Base-by-base conservation (phyloP, 108 stramenopile genomes). In the Pseudonitzschia multistriata region DNA sequence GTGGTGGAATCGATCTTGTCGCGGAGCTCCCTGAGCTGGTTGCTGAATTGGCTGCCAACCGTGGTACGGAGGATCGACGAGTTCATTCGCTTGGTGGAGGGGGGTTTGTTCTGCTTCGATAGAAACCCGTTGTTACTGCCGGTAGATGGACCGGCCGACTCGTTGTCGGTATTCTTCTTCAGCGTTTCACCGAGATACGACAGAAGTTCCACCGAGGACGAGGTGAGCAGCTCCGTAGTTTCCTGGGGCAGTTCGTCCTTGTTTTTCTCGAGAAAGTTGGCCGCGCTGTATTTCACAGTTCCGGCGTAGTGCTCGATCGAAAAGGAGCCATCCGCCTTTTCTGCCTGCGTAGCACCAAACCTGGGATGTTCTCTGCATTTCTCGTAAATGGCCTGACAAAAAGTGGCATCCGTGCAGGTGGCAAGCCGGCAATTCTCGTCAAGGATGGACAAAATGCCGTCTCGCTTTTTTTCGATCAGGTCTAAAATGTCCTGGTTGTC, bases 401-500 rank as follows among this genome's bases (percentile, higher is more conserved):
- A 89, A 17, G 79, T 76, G 53, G 62, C 45, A 52, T 90, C 93
- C 13, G 76, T 82, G 40, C 77, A 80, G 15, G 73, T 83, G 31
- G 83, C 68, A 14, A 89, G 40, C 45, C 83, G 72, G 61, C 88
- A 91, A 45, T 89, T 85, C 68, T 94, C 93, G 67, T 92, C 90
- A 25, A 95, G 73, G 40, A 83, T 80, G 13, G 81, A 76, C 49
- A 91, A 67, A 53, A 94, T 85, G 7, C 93, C 93, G 22, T 74
- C 80, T 31, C 81, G 79, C 40, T 85, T 87, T 53, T 88, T 90
- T 67, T 94, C 94, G 50, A 97, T 94, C 55, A 96, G 66, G 68
- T 92, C 93, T 29, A 97, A 69, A 33, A 95, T 85, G 65, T 95
- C 88, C 70, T 95, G 91, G 62, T 97, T 97, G 68, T 97, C 96